phyloP scores from a whole-genome alignment of 148 eudicot species.

The Nepenthes gracilis region DNA sequence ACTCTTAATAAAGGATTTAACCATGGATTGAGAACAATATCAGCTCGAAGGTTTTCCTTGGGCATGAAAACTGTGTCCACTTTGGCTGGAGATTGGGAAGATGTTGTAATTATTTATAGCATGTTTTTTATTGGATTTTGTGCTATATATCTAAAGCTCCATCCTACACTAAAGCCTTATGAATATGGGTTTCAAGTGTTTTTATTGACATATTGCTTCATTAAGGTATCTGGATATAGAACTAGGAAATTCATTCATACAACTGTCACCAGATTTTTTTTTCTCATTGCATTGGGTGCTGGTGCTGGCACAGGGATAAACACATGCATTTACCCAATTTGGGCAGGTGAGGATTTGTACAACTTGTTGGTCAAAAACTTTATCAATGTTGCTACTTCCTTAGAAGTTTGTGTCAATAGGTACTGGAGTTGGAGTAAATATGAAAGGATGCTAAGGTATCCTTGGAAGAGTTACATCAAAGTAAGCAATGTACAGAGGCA shows the following conservation, averaged over 20 bases:
- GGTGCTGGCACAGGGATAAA: slow-evolving; percentile 40
- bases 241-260: neutral
- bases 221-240: too few relatives aligned
- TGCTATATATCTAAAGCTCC: too few relatives aligned
- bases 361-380: slow-evolving; percentile 60
- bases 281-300: slow-evolving; percentile 55
- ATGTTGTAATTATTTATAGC: neutral
- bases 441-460: too few relatives aligned
- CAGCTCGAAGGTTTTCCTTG: neutral
- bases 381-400: slow-evolving; percentile 48
- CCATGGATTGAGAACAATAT: neutral
- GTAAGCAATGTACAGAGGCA: too few relatives aligned
- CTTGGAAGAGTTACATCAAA: too few relatives aligned
- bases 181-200: too few relatives aligned
- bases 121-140: neutral
- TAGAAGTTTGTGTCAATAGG: slow-evolving; percentile 13
- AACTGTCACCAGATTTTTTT: slow-evolving; percentile 45
- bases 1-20: neutral
- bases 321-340: slow-evolving; percentile 54
- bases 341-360: slow-evolving; percentile 80
- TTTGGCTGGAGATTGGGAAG: neutral
- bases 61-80: neutral
- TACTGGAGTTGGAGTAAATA: too few relatives aligned
- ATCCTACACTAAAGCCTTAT: too few relatives aligned
- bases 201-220: too few relatives aligned